A percentile compares a stretch with the other conserved stretches of the same genome.
phyloP scores from a whole-genome alignment of 192 early-diverging fungal genomes.

The Mortierella antarctica region DNA sequence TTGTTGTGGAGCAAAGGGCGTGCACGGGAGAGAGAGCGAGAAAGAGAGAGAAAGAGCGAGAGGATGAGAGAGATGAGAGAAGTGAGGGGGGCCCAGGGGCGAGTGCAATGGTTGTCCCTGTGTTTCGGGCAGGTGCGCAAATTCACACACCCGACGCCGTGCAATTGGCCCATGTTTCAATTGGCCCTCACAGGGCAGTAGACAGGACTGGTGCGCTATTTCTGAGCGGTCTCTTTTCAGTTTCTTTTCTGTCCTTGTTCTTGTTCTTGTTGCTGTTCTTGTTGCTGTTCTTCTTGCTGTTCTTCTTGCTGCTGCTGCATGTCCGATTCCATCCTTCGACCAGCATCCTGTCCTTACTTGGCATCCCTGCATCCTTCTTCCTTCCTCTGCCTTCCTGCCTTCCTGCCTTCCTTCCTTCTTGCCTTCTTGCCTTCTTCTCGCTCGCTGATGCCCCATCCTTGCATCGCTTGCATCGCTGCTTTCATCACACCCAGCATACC shows the following conservation, averaged over 20 bases:
- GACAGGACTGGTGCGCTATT: too few species aligned
- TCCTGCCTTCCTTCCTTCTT: not conserved
- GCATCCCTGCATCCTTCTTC: not conserved
- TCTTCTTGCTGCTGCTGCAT: too few species aligned
- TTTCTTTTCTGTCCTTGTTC: not conserved
- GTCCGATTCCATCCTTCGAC: too few species aligned
- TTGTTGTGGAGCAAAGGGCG: not conserved
- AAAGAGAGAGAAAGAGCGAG: not conserved
- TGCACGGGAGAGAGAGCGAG: not conserved
- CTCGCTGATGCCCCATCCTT: not conserved
- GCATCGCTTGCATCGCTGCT: not conserved
- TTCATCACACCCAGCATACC: not conserved
- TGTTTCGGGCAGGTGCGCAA: constrained; percentile 7
- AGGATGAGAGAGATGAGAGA: not conserved
- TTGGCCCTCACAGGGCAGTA: too few species aligned
- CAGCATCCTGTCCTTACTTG: too few species aligned
- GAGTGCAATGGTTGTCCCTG: constrained; percentile 21
- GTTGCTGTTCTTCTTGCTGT: too few species aligned
- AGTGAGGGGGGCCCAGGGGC: constrained; percentile 11
- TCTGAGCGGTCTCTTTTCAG: not conserved
- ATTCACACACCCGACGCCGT: too few species aligned
- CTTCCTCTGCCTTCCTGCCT: not conserved
- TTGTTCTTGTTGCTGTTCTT: not conserved
- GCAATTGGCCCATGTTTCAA: too few species aligned
- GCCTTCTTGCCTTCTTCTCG: not conserved